Percentiles rank a stretch among this genome's conserved stretches.
Conservation (phyloP, 495 filamentous ascomycete species). For the Rhizodiscina lignyota region DNA sequence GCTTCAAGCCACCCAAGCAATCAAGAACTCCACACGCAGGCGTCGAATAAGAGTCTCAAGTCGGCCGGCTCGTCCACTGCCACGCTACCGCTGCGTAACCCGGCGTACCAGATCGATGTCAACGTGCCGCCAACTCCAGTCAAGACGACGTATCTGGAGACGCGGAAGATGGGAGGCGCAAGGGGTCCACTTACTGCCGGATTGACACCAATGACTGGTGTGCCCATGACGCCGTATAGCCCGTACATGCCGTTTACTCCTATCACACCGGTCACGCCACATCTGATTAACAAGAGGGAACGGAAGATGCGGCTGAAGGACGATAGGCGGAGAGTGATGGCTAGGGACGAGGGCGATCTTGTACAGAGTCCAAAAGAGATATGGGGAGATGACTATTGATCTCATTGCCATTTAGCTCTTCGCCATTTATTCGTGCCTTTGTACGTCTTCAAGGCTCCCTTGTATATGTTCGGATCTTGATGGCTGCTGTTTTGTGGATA, state of each 20-base stretch:
- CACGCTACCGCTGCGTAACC: constrained; percentile 13
- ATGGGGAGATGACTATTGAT: constrained; percentile 29
- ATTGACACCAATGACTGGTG: constrained; percentile 55
- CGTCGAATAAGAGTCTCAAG: too few species aligned
- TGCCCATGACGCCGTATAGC: constrained; percentile 62
- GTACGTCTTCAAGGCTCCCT: too few species aligned
- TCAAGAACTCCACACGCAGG: too few species aligned
- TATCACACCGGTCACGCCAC: constrained; percentile 73
- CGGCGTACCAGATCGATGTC: constrained; percentile 22
- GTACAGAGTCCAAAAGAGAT: constrained; percentile 38
- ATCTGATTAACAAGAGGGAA: constrained; percentile 54
- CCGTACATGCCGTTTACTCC: constrained; percentile 89
- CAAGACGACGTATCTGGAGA: constrained; percentile 35
- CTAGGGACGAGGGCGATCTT: constrained; percentile 32
- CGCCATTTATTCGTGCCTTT: too few species aligned
- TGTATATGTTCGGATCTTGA: too few species aligned
- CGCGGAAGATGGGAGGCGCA: constrained; percentile 15
- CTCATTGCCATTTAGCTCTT: too few species aligned
- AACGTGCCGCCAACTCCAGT: constrained; percentile 37
- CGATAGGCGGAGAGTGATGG: constrained; percentile 35
- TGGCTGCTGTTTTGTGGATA: too few species aligned
- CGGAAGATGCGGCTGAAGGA: constrained; percentile 48
- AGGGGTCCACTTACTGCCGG: constrained; percentile 12
- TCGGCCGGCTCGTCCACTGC: constrained; percentile 6
- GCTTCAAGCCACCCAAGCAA: constrained; percentile 4